Percentiles rank a stretch among this genome's conserved stretches.
These are phyloP conservation scores for Cladorrhinum sp. DNA, from an alignment of 2,329 filamentous ascomycete species.

Conservation along the genomic window DNA sequence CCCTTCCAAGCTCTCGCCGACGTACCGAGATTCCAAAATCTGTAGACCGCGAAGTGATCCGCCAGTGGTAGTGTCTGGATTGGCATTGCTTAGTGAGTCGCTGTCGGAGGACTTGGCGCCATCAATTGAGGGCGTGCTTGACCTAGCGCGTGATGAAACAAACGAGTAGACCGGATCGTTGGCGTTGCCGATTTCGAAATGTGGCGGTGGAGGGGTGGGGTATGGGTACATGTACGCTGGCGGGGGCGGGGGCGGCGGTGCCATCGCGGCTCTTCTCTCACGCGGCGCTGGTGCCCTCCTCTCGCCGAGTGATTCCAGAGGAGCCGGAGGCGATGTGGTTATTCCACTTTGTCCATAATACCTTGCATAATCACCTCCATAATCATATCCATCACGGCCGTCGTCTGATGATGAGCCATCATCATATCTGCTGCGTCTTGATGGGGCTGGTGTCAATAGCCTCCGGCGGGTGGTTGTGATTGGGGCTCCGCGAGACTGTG, in stretches of 20 bases:
- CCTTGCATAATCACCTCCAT: not conserved
- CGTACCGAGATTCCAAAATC: constrained; percentile 17
- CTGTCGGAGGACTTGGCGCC: not conserved
- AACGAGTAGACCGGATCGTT: not conserved
- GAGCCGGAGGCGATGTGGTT: not conserved
- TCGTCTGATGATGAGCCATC: not conserved
- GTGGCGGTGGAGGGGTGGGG: not conserved
- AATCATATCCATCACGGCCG: not conserved
- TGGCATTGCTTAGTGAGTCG: not conserved
- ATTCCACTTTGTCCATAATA: too few species aligned
- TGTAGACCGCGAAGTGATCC: not conserved
- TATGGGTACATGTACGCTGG: not conserved
- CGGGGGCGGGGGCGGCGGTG: not conserved
- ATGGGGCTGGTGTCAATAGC: too few species aligned
- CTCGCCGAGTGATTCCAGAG: not conserved
- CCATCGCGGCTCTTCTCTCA: not conserved
- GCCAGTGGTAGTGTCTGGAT: not conserved
- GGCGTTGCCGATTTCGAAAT: not conserved
- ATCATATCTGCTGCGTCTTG: not conserved
- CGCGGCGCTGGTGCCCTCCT: not conserved
- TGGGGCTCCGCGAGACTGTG: too few species aligned
- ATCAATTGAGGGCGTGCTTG: not conserved
- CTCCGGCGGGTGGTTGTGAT: too few species aligned
- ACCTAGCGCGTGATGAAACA: not conserved
- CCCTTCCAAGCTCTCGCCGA: constrained; percentile 11